A percentile compares a stretch with the other conserved stretches of the same genome.
These are phyloP conservation scores for Melampsora abietis-canadensis DNA, from an alignment of 1,284 basidiomycete species.

Conservation along the genomic window DNA sequence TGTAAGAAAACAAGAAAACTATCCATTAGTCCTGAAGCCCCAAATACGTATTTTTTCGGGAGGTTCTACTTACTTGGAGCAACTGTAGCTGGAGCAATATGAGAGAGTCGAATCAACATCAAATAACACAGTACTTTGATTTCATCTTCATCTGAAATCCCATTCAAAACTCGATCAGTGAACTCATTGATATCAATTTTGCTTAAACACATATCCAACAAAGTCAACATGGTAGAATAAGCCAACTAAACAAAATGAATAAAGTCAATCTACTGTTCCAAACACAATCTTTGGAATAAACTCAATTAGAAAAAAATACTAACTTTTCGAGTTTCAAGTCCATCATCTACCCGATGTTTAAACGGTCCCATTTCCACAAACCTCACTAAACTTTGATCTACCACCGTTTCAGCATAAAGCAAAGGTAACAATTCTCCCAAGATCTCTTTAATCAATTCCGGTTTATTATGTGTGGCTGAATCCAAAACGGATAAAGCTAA, in stretches of 20 bases:
- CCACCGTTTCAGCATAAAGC: constrained; percentile 77
- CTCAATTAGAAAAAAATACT: neutral
- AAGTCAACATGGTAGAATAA: constrained; percentile 93
- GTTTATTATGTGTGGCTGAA: constrained; percentile 89
- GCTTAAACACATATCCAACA: constrained; percentile 82
- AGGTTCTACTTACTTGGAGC: constrained; percentile 52
- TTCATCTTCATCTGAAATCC: constrained; percentile 86
- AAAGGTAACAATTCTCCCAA: constrained; percentile 71
- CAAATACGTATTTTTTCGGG: neutral
- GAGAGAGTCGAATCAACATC: constrained; percentile 84
- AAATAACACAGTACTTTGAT: constrained; percentile 95
- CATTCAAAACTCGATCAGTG: constrained; percentile 73
- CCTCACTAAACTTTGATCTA: constrained; percentile 78
- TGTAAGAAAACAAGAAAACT: constrained; percentile 53
- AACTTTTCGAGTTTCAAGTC: constrained; percentile 70
- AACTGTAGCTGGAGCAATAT: constrained; percentile 75
- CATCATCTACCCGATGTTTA: constrained; percentile 90
- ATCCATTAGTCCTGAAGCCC: neutral
- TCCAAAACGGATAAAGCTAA: constrained; percentile 83
- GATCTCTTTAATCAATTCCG: constrained; percentile 82
- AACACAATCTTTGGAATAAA: neutral
- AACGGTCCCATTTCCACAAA: constrained; percentile 94
- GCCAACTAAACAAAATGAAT: constrained; percentile 65
- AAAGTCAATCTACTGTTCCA: neutral
- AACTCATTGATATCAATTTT: constrained; percentile 83